Evolutionary conservation across 148 eudicot species (phyloP).

Genomic region (Silene conica): DNA sequence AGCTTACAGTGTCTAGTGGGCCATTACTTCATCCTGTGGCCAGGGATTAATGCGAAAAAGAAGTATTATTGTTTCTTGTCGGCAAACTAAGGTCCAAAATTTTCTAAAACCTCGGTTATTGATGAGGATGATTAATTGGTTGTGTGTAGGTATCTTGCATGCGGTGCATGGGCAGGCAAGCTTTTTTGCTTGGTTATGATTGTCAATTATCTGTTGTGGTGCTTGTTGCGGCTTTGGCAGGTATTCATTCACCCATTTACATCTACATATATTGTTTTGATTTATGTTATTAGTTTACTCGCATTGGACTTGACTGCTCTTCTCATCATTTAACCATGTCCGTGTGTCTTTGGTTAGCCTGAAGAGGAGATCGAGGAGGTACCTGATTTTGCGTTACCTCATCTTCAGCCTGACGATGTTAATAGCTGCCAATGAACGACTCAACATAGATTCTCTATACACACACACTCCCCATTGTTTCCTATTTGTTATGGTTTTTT

Average conservation of each 20-base stretch:
- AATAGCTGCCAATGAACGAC: conserved; percentile 8
- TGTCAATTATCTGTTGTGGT: conserved; percentile 71
- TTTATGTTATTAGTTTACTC: background rate
- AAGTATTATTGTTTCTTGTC: background rate
- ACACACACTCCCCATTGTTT: background rate
- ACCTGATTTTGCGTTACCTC: conserved; percentile 45
- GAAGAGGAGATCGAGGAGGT: conserved; percentile 70
- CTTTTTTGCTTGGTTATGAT: conserved; percentile 93
- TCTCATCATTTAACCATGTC: conserved; percentile 2
- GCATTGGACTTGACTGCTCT: background rate
- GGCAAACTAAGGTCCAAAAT: background rate
- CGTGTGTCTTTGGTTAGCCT: conserved; percentile 41
- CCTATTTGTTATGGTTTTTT: background rate
- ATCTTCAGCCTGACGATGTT: conserved; percentile 25
- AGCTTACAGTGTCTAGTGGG: no score
- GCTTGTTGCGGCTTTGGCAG: conserved; percentile 58
- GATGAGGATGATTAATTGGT: conserved; percentile 11
- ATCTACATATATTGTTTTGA: background rate
- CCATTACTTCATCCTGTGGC: background rate
- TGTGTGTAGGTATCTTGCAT: conserved; percentile 65
- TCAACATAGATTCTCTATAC: conserved; percentile 5
- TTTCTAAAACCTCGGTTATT: background rate
- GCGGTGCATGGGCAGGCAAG: conserved; percentile 97
- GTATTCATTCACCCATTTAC: conserved; percentile 29
- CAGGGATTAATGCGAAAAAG: background rate